These are phyloP conservation scores for Candida schatavii DNA, from an alignment of 805 yeast species.

Conservation along the genomic window DNA sequence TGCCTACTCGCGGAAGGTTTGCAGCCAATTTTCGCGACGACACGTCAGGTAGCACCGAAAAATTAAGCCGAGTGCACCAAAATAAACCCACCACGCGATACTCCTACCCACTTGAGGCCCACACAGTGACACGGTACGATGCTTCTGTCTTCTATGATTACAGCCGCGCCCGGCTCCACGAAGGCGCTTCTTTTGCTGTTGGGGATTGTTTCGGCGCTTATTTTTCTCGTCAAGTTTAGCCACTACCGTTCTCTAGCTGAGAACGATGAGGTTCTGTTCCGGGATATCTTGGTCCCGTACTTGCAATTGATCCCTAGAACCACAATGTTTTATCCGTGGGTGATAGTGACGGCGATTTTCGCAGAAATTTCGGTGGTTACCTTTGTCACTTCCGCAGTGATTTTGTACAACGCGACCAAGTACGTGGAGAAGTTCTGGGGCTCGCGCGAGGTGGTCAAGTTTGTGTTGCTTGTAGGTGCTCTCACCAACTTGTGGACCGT, in stretches of 20 bases:
- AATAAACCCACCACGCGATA: too few relatives aligned
- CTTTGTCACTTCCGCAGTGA: slow-evolving; percentile 36
- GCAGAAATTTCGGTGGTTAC: slow-evolving; percentile 53
- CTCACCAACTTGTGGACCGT: slow-evolving; percentile 55
- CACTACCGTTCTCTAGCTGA: slow-evolving; percentile 16
- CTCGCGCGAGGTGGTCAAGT: slow-evolving; percentile 45
- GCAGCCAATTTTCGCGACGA: too few relatives aligned
- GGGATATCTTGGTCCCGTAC: slow-evolving; percentile 49
- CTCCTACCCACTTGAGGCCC: too few relatives aligned
- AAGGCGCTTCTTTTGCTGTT: slow-evolving; percentile 41
- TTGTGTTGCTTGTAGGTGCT: slow-evolving; percentile 52
- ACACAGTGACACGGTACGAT: too few relatives aligned
- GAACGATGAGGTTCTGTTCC: slow-evolving; percentile 24
- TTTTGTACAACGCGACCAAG: slow-evolving; percentile 39
- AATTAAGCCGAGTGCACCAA: too few relatives aligned
- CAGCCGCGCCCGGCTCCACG: slow-evolving; percentile 43
- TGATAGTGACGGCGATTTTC: slow-evolving; percentile 59
- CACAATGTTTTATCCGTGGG: slow-evolving; percentile 61
- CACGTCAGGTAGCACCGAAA: too few relatives aligned
- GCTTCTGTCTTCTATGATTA: not conserved
- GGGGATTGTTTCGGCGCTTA: slow-evolving; percentile 34
- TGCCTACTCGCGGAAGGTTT: too few relatives aligned
- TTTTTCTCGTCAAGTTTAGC: slow-evolving; percentile 42
- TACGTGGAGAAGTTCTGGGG: slow-evolving; percentile 56
- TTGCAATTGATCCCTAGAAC: slow-evolving; percentile 64